These are phyloP conservation scores for Fusarium nanum DNA, from an alignment of 2,329 filamentous ascomycete species.

Conservation along the genomic window DNA sequence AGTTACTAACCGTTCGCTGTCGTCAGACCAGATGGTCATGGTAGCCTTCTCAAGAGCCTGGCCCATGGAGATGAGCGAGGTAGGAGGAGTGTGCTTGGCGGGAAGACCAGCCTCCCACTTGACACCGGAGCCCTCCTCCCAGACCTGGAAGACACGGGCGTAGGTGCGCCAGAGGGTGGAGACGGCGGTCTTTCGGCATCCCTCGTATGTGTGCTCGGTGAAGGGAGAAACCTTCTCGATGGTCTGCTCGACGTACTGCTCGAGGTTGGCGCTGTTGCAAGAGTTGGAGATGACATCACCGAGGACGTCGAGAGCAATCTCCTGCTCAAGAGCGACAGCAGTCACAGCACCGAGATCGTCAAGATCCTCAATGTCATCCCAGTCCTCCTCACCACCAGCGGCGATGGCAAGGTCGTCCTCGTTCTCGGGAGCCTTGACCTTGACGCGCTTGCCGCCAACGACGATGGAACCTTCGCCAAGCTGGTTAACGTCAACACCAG, in stretches of 20 bases:
- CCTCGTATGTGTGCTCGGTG: constrained; percentile 90
- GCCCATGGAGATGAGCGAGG: constrained; percentile 85
- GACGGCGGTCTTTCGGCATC: constrained; percentile 90
- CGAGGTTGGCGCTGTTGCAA: constrained; percentile 75
- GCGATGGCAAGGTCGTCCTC: constrained; percentile 66
- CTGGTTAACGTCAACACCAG: constrained; percentile 66
- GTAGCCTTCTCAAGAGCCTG: constrained; percentile 88
- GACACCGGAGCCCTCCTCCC: constrained; percentile 76
- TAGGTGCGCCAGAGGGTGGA: constrained; percentile 94
- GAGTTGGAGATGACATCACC: constrained; percentile 92
- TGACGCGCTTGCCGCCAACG: constrained; percentile 86
- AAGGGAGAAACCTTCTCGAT: constrained; percentile 84
- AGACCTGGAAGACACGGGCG: constrained; percentile 87
- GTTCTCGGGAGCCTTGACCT: constrained; percentile 71
- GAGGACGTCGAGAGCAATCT: constrained; percentile 94
- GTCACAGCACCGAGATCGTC: constrained; percentile 88
- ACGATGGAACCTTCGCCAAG: constrained; percentile 81
- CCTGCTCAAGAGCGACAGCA: constrained; percentile 93
- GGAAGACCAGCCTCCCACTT: constrained; percentile 94
- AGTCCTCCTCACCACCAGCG: constrained; percentile 64
- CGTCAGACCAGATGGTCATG: constrained; percentile 86
- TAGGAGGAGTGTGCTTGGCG: constrained; percentile 80
- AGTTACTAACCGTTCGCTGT: constrained; percentile 87
- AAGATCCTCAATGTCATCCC: constrained; percentile 79
- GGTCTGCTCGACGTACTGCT: constrained; percentile 89